Evolutionary conservation across 257 asterid species (phyloP), one percentile per base, ranked within the genome.

Genomic region (Ilex asprella): DNA sequence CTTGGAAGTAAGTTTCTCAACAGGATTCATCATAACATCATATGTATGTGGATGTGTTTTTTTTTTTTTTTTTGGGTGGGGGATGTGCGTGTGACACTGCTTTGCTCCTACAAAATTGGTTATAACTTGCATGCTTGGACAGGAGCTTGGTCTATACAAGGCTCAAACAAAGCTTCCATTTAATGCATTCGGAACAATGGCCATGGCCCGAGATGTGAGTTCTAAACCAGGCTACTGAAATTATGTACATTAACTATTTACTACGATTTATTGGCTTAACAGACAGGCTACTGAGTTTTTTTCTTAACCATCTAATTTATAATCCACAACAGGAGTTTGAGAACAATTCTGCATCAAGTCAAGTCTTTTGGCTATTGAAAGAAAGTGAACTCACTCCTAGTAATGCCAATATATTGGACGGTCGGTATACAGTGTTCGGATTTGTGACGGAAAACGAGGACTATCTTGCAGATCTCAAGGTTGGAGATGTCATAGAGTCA

Each of bases 361-460:
- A 93, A 71, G 86, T 87, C 32, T 89, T 93, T 77, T 93, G 99
- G 99, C 85, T 93, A 30, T 69, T 93, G 84, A 89, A 93, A 82
- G 99, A 93, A 71, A 89, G 97, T 74, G 99, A 93, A 72, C 87
- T 93, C 43, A 93, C 99, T 54, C 99, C 99, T 10, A 89, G 97
- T 88, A 93, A 93, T 47, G 96, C 97, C 76, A 93, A 87, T 78
- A 89, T 93, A 65, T 65, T 93, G 82, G 99, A 89, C 46, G 99
- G 99, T 12, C 88, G 96, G 6, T 93, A 93, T 35, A 70, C 99
- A 0, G 99, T 93, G 52, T 87, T 93, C 8, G 97, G 99, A 47
- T 93, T 85, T 16, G 81, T 93, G 57, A 89, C 94, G 2, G 76
- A 89, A 63, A 89, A 89, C 12, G 92, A 93, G 76, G 96, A 89